A percentile compares a stretch with the other conserved stretches of the same genome.
These are phyloP conservation scores for Vanrija pseudolonga DNA, from an alignment of 1,284 basidiomycete genomes.

Conservation along the genomic window DNA sequence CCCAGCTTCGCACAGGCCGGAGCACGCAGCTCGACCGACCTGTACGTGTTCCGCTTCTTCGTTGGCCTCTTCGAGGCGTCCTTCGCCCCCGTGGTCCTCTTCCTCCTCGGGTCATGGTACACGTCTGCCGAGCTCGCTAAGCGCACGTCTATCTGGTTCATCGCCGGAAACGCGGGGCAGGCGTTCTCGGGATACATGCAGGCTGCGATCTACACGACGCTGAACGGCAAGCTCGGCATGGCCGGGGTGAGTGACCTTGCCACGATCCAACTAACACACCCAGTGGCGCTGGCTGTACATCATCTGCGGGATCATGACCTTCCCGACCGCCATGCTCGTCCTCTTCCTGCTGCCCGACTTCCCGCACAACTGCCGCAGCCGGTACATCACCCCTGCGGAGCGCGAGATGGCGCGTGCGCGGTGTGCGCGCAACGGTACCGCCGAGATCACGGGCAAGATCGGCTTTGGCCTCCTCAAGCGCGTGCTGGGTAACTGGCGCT, in stretches of 20 bases:
- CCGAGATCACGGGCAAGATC: neutral
- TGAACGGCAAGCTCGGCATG: conserved; percentile 40
- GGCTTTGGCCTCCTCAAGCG: conserved; percentile 18
- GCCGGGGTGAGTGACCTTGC: conserved; percentile 24
- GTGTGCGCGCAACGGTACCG: conserved; percentile 5
- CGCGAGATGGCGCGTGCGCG: conserved; percentile 10
- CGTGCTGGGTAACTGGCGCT: conserved; percentile 25
- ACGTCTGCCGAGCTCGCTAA: neutral
- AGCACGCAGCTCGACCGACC: conserved; percentile 13
- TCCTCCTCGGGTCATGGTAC: conserved; percentile 23
- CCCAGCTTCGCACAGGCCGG: conserved; percentile 10
- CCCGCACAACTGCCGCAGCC: conserved; percentile 39
- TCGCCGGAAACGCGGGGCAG: conserved; percentile 43
- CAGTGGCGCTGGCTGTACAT: conserved; percentile 45
- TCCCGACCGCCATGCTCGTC: conserved; percentile 21
- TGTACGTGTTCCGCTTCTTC: conserved; percentile 23
- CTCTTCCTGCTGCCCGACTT: conserved; percentile 43
- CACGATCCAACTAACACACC: too few species aligned
- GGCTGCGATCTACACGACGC: conserved; percentile 35
- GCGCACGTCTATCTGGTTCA: conserved; percentile 38
- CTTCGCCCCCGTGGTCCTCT: conserved; percentile 24
- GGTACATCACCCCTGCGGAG: conserved; percentile 20
- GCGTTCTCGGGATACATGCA: conserved; percentile 48
- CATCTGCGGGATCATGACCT: neutral
- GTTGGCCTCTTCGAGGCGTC: conserved; percentile 28